phyloP scores from a whole-genome alignment of 1,139 yeast species.

The Candida tetrigidarum region DNA sequence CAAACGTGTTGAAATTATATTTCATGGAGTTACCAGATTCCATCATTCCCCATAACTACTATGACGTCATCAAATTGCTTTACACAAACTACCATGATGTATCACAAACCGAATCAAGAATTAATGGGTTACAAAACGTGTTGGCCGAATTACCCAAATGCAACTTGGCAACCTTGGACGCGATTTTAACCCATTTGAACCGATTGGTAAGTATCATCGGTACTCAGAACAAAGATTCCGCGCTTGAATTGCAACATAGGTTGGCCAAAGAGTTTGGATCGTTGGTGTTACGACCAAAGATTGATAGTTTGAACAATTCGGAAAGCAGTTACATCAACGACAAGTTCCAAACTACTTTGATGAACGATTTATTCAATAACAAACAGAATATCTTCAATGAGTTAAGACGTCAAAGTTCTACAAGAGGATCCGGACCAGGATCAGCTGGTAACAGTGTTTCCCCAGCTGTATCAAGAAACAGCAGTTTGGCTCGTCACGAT shows the following conservation, averaged over 20 bases:
- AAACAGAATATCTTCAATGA: conserved; percentile 42
- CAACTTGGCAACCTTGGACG: conserved; percentile 80
- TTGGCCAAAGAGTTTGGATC: conserved; percentile 71
- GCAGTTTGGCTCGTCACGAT: conserved; percentile 14
- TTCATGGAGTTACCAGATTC: conserved; percentile 85
- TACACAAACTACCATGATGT: conserved; percentile 58
- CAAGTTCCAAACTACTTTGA: conserved; percentile 59
- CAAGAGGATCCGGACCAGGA: too few relatives aligned
- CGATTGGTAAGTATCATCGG: conserved; percentile 66
- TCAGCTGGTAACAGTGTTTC: conserved; percentile 13
- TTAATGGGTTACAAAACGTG: conserved; percentile 87
- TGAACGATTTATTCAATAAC: conserved; percentile 57
- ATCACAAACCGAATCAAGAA: conserved; percentile 87
- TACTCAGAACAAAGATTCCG: conserved; percentile 36
- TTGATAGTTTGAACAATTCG: conserved; percentile 8
- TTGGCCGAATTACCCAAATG: conserved; percentile 71
- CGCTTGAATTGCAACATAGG: conserved; percentile 47
- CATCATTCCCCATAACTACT: conserved; percentile 67
- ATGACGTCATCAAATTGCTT: conserved; percentile 69
- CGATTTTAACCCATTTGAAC: conserved; percentile 73
- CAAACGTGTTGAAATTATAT: conserved; percentile 74
- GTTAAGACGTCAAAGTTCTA: conserved; percentile 43
- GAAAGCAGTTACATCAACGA: conserved; percentile 38
- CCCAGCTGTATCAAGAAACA: conserved; percentile 6
- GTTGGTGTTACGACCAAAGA: conserved; percentile 62